Evolutionary conservation across 2,329 filamentous ascomycete species (phyloP), one percentile per base, ranked within the genome.

Genomic region (Cytospora paraplurivora): DNA sequence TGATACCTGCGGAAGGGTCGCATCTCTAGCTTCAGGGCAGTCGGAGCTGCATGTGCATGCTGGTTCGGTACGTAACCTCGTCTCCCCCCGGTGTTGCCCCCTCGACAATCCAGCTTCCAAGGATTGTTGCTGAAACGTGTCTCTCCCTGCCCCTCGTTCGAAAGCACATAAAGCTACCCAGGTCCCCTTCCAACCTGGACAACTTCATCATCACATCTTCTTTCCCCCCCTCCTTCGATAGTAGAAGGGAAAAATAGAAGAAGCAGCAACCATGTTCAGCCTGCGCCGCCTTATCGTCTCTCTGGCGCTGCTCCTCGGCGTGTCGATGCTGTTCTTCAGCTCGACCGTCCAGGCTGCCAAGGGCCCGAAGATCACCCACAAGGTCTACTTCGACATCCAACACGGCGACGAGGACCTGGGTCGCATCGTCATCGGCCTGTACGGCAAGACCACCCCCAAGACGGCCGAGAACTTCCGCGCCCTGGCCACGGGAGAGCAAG

Each of bases 341-440:
- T 88, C 92, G 78, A 85, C 86, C 38, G 87, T 85, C 65, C 87
- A 90, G 71, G 90, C 91, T 61, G 82, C 82, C 69, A 92, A 94
- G 82, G 94, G 95, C 54, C 94, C 92, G 68, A 96, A 95, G 87
- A 94, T 97, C 82, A 97, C 93, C 72, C 84, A 91, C 84, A 97
- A 96, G 87, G 92, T 95, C 78, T 95, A 87, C 84, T 94, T 96
- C 77, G 91, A 95, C 77, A 88, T 96, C 69, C 79, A 83, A 72
- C 88, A 92, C 73, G 92, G 89, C 72, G 91, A 91, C 68, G 82
- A 92, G 78, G 76, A 83, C 55, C 74, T 94, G 50, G 92, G 92
- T 66, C 87, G 89, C 67, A 83, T 96, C 70, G 88, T 92, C 69
- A 86, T 95, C 41, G 92, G 92, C 71, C 87, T 96, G 57, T 96